Base-by-base conservation (phyloP, 73 alveolate genomes). In the Uronychia setigera region DNA sequence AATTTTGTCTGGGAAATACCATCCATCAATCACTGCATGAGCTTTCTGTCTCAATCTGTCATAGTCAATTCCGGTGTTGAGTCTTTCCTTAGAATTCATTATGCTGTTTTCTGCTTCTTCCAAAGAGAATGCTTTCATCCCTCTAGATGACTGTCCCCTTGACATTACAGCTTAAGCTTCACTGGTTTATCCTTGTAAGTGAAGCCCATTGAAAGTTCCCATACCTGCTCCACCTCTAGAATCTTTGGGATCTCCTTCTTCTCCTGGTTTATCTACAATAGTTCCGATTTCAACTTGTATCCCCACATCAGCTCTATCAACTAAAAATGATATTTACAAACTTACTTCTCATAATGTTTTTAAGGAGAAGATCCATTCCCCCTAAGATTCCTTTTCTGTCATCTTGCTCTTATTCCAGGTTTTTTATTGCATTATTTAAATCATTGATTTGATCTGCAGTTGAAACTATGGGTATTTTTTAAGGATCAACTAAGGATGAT, bases 341-440 rank as follows among this genome's bases (percentile, higher is more conserved):
- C n/a, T 86, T 88, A 1, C 82, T 46, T 77, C 74, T 83, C 57
- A 82, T 14, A 81, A 88, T 88, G 31, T 82, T 58, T 31, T 59
- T 83, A 30, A 88, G 60, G n/a, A 83, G 76, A 1, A 19, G 35
- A 57, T 88, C 90, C 94, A 88, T 88, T 1, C 85, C 94, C 35
- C 32, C 74, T 13, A 88, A 78, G 13, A 78, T 83, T 19, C 57
- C 87, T 31, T 35, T 78, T 77, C 82, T 83, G n/a, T 75, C 81
- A 35, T 26, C 32, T 33, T 88, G 32, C 46, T 88, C 94, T 29
- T 26, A 27, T 33, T 87, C 93, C 79, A 87, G 78, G 26, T 82
- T 82, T n/a, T 29, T 1, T 77, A 87, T 60, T 0, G 46, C 91
- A 14, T 82, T 30, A 78, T 88, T 28, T 0, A 87, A 77, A 14